Base-by-base conservation (phyloP, 1,139 yeast species). In the Groenewaldozyma sp. region DNA sequence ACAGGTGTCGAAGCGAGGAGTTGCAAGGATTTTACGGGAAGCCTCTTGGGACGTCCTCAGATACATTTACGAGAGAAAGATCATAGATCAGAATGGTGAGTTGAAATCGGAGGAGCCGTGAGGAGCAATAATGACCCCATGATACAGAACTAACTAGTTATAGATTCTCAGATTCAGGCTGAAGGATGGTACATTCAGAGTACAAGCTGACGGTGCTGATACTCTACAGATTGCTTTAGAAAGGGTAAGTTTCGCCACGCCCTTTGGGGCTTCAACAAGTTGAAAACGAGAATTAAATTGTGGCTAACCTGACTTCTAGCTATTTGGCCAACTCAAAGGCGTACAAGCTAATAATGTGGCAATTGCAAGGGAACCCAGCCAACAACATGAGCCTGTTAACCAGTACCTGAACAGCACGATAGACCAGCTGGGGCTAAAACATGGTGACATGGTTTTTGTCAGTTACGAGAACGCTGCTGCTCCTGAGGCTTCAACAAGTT, bases 371-470 rank as follows among this genome's bases (percentile, higher is more conserved):
- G 43, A 62, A 24, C 83, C 83, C n/a, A 62, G 67, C 21, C 71
- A 64, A 11, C 65, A 63, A 17, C 79, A 76, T 10, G 68, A 71
- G 46, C 54, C 64, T 1, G 73, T 71, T 3, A 52, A 60, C 9
- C 59, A 64, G 4, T 59, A 78, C 19, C 60, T 65, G 42, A 71
- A 72, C 10, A 62, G 63, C 35, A 60, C 78, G 1, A 62, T 82
- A 1, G 56, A 53, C 1, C 72, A 71, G 11, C 58, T 83, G 46
- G 82, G 82, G 0, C 63, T 76, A 48, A 69, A 68, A 33, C 91
- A 91, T 61, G 98, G 98, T n/a, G 95, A 84, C 50, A 69, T 88
- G 74, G 55, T 88, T 11, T 81, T 70, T 55, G 63, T 83, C 10
- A 66, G 65, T 17, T 80, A 78, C 52, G 69, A 67, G 14, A 50